Base-by-base conservation (phyloP, 495 filamentous ascomycete genomes). In the Stereocaulon alpinum region DNA sequence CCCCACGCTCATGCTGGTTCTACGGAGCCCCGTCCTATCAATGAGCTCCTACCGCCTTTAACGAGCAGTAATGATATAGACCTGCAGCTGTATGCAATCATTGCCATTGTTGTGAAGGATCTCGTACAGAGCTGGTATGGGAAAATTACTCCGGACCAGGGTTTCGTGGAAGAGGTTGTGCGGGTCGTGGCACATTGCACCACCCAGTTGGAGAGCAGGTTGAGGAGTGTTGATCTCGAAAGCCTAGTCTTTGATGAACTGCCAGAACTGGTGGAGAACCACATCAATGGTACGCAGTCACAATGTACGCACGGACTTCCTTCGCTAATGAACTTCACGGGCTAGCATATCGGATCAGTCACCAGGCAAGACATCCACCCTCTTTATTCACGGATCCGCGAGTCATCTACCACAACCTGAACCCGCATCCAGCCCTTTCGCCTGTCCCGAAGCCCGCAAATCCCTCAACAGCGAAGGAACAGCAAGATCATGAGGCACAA, bases 51-150 rank as follows among this genome's bases (percentile, higher is more conserved):
- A 43, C 93, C 92, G 40, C 90, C 91, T 22, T 80, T 98, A 63
- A 96, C 93, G 20, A 91, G 88, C 72, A 89, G 87, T 58, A 93
- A 96, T 68, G 88, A 91, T 59, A 82, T 96, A 59, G 93, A 98
- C 67, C 73, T 89, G 60, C 87, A 98, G 69, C 79, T 98, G 32
- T 98, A 96, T 68, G 93, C 89, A 14, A 77, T 97, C 29, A 79
- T 98, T 56, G 86, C 93, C 40, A 84, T 96, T 57, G 82, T 97
- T 61, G 79, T 95, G 53, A 82, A 86, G 65, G 92, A 96, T 62
- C 90, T 88, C 69, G 86, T 97, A 22, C 83, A 89, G 59, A 86
- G 83, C 56, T 98, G 93, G 93, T 98, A 98, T 72, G 78, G 77
- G 49, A 89, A 86, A 66, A 89, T 98, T 68, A 97, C 92, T 2